Evolutionary conservation across 1,284 basidiomycete species (phyloP).

Genomic region (Prillingera fragicola): DNA sequence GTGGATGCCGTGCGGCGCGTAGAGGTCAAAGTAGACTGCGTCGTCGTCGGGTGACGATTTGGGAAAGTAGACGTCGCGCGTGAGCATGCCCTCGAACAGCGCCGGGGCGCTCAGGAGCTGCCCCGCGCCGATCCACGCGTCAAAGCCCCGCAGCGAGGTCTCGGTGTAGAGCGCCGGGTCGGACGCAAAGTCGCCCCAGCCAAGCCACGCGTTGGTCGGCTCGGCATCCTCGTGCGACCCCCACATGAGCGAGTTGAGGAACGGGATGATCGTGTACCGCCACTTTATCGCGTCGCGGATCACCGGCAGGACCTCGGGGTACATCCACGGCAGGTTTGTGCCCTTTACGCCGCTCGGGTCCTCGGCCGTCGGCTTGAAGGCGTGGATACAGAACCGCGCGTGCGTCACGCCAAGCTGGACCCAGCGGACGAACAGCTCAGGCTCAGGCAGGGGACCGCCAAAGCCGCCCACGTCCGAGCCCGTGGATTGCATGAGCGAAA

Average conservation of each 20-base stretch:
- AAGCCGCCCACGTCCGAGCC: conserved; percentile 49
- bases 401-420: conserved; percentile 48
- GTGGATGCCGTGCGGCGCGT: conserved; percentile 28
- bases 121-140: conserved; percentile 50
- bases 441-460: conserved; percentile 46
- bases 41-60: conserved; percentile 25
- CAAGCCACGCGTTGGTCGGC: conserved; percentile 48
- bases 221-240: conserved; percentile 42
- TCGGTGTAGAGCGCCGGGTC: conserved; percentile 45
- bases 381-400: conserved; percentile 48
- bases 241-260: conserved; percentile 48
- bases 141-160: conserved; percentile 46
- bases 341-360: conserved; percentile 41
- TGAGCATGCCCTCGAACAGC: conserved; percentile 40
- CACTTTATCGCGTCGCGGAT: conserved; percentile 48
- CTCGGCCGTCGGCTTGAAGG: conserved; percentile 48
- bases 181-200: conserved; percentile 46
- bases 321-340: conserved; percentile 51
- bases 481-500: conserved; percentile 43
- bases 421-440: conserved; percentile 50
- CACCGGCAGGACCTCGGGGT: conserved; percentile 47
- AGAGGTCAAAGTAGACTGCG: conserved; percentile 32
- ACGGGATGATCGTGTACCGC: conserved; percentile 47
- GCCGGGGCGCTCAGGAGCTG: conserved; percentile 45
- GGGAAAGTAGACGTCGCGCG: conserved; percentile 47